Evolutionary conservation across 768 basidiomycete genomes (phyloP).

Genomic region (Fistulinella prunicolor): DNA sequence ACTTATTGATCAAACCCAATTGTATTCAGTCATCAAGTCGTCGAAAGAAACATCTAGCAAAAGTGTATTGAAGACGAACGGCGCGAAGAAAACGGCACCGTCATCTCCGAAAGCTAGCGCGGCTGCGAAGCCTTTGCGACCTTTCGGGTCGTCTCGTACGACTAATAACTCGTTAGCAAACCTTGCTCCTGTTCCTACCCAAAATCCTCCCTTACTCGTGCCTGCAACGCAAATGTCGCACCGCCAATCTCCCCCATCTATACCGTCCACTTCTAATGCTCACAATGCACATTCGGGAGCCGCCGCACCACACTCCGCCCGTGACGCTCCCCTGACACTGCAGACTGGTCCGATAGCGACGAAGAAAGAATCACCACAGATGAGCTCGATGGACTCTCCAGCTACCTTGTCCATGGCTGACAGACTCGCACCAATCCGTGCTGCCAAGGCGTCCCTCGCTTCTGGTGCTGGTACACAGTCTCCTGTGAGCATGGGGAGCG

Average conservation of each 20-base stretch:
- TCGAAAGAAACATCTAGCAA: slow-evolving; percentile 6
- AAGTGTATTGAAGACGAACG: slow-evolving; percentile 3
- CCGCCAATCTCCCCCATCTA: neutral
- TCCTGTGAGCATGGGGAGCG: slow-evolving; percentile 2
- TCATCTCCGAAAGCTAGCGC: neutral
- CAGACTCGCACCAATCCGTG: slow-evolving; percentile 34
- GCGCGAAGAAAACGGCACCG: slow-evolving; percentile 2
- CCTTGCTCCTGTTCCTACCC: neutral
- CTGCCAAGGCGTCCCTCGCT: slow-evolving; percentile 28
- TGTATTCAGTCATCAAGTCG: slow-evolving; percentile 8
- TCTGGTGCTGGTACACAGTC: slow-evolving; percentile 9
- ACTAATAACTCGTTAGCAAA: slow-evolving; percentile 23
- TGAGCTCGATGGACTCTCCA: slow-evolving; percentile 9
- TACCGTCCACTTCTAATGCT: neutral
- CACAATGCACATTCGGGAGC: neutral
- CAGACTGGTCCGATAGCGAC: slow-evolving; percentile 13
- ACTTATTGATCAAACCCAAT: neutral
- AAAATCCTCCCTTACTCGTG: neutral
- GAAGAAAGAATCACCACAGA: slow-evolving; percentile 20
- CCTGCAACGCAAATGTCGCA: neutral
- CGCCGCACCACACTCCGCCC: neutral
- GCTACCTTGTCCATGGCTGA: slow-evolving; percentile 10
- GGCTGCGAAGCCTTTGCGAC: slow-evolving; percentile 1
- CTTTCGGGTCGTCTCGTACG: slow-evolving; percentile 8
- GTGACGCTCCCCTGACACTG: neutral